phyloP scores from a whole-genome alignment of 2,329 filamentous ascomycete genomes.

The Elsinoe fawcettii region DNA sequence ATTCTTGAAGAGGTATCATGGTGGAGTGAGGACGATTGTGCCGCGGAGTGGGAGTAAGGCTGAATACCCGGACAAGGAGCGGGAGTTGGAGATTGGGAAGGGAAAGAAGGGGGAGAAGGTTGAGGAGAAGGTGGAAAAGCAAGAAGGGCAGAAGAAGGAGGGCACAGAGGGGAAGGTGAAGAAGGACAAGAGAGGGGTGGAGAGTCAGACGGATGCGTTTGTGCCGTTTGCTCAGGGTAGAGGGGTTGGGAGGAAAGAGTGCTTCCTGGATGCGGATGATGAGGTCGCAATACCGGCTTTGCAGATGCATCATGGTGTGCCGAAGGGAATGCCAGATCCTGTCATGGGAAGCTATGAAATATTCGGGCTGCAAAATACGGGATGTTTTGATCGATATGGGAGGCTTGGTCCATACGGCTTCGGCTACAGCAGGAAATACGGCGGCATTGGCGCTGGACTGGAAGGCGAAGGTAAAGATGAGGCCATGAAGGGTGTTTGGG shows the following conservation, averaged over 20 bases:
- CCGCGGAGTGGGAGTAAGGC: constrained; percentile 59
- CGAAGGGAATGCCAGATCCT: constrained; percentile 75
- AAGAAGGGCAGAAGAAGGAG: constrained; percentile 26
- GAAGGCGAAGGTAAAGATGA: constrained; percentile 72
- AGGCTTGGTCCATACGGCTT: constrained; percentile 82
- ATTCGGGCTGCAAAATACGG: constrained; percentile 68
- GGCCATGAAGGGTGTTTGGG: constrained; percentile 65
- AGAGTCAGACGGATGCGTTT: constrained; percentile 49
- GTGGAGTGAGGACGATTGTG: constrained; percentile 68
- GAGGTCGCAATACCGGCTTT: constrained; percentile 61
- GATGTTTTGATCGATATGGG: constrained; percentile 91
- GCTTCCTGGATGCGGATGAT: constrained; percentile 65
- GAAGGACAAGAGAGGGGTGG: constrained; percentile 29
- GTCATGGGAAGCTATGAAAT: constrained; percentile 81
- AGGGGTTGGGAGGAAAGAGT: constrained; percentile 33
- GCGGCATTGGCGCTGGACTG: constrained; percentile 77
- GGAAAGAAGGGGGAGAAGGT: constrained; percentile 24
- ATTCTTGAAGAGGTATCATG: constrained; percentile 83
- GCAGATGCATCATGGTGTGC: constrained; percentile 68
- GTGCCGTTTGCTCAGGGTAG: constrained; percentile 51
- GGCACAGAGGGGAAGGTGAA: not conserved
- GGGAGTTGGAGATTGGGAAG: constrained; percentile 32
- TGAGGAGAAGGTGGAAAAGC: not conserved
- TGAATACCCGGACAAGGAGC: constrained; percentile 65
- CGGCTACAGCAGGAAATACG: constrained; percentile 70